Base-by-base conservation (phyloP, 257 asterid species). In the Solanum stenotomum region DNA sequence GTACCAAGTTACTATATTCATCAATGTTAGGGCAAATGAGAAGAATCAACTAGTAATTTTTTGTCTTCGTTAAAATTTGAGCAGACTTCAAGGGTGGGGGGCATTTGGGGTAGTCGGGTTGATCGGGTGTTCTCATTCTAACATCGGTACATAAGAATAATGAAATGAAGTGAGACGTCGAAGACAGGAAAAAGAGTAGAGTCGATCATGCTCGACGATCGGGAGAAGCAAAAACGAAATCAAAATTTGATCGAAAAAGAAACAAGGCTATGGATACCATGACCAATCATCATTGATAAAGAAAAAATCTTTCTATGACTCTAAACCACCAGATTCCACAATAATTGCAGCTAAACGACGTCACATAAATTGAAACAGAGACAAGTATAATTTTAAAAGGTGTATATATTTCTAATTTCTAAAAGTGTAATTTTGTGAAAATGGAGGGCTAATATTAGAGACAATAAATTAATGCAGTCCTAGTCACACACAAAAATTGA, bases 231-330 rank as follows among this genome's bases (percentile, higher is more conserved):
- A 63, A 63, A 63, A 63, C 2, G 0, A n/a, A 63, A 63, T 63
- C 1, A n/a, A 0, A 0, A n/a, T 4, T 63, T 22, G 3, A 0
- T 4, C 14, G 3, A 61, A 61, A 63, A n/a, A n/a, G 71, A 63
- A 63, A 6, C 71, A n/a, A n/a, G 7, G 2, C 16, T 63, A 59
- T 56, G 10, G 0, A 18, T 56, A 18, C 10, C 63, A 18, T 18
- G n/a, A 18, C 65, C 10, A 18, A 6, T 56, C 23, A 56, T 0
- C n/a, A 56, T 18, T 8, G 22, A 18, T 56, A 56, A 56, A 56
- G n/a, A 56, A 56, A 3, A 16, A 16, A 10, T 56, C 1, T 56
- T 56, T 56, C 4, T 56, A 56, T 56, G 2, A 18, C 20, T 56
- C 65, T 56, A 20, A 56, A 56, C 25, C n/a, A 56, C n/a, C 2